Percentiles rank a stretch among this genome's conserved stretches.
These are phyloP conservation scores for Candida michaelii DNA, from an alignment of 805 yeast genomes.

Conservation along the genomic window DNA sequence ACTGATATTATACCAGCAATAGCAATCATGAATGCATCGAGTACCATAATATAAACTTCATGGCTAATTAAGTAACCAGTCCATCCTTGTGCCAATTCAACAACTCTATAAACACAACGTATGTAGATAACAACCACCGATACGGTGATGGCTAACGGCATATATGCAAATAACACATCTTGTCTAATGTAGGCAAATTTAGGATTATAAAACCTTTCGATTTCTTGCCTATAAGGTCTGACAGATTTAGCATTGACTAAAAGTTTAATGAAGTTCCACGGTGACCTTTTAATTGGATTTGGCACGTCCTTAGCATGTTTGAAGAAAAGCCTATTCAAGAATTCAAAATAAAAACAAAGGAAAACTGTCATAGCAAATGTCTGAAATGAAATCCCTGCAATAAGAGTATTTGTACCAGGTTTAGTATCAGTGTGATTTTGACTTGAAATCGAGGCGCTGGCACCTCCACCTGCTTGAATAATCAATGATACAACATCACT, in stretches of 20 bases:
- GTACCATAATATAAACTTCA: constrained; percentile 37
- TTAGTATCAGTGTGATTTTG: constrained; percentile 19
- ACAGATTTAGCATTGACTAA: constrained; percentile 27
- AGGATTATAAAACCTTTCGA: constrained; percentile 33
- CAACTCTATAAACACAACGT: constrained; percentile 40
- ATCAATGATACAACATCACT: constrained; percentile 37
- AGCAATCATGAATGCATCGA: constrained; percentile 41
- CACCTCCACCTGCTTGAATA: constrained; percentile 43
- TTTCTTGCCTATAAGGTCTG: constrained; percentile 20
- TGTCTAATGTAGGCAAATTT: constrained; percentile 24
- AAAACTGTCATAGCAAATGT: constrained; percentile 40
- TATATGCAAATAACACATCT: constrained; percentile 27
- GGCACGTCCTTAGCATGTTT: constrained; percentile 18
- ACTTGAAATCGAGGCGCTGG: constrained; percentile 32
- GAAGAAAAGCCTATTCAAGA: constrained; percentile 32
- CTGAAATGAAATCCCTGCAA: constrained; percentile 40
- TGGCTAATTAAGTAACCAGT: constrained; percentile 34
- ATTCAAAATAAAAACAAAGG: constrained; percentile 36
- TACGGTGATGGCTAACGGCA: constrained; percentile 34
- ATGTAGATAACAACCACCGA: constrained; percentile 35
- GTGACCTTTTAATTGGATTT: constrained; percentile 19
- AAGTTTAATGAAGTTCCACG: constrained; percentile 28
- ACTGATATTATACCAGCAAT: constrained; percentile 34
- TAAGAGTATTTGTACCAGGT: constrained; percentile 38
- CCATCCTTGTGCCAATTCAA: constrained; percentile 41